Evolutionary conservation across 805 yeast species (phyloP).

Genomic region (Spathaspora sp.): DNA sequence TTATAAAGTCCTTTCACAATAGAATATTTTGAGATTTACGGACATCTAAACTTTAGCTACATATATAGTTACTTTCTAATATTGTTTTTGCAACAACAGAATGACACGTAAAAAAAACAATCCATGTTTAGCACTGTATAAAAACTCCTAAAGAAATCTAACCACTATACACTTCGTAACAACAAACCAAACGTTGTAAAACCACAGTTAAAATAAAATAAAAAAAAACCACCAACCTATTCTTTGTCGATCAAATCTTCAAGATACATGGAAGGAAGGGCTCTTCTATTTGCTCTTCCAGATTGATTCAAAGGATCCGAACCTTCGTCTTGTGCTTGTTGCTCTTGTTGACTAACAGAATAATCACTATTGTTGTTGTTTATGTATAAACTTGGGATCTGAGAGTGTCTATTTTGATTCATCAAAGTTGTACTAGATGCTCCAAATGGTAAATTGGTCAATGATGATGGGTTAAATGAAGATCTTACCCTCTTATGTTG

Average conservation of each 20-base stretch:
- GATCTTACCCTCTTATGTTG: constrained; percentile 37
- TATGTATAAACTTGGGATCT: constrained; percentile 37
- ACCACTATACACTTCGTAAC: not conserved
- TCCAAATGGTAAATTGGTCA: constrained; percentile 14
- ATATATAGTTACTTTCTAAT: too few relatives aligned
- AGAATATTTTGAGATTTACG: too few relatives aligned
- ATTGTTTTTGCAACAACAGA: not conserved
- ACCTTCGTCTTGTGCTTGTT: not conserved
- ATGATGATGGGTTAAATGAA: constrained; percentile 16
- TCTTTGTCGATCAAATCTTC: constrained; percentile 46
- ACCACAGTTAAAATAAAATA: not conserved
- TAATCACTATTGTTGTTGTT: constrained; percentile 34
- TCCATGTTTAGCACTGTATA: not conserved
- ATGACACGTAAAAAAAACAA: not conserved
- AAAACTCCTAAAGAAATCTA: not conserved
- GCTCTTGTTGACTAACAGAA: constrained; percentile 10
- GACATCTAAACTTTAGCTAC: too few relatives aligned
- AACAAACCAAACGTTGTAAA: not conserved
- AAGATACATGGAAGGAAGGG: constrained; percentile 47
- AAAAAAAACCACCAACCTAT: not conserved
- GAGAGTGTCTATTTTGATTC: constrained; percentile 24
- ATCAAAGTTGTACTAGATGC: constrained; percentile 15
- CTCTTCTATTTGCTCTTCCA: constrained; percentile 20
- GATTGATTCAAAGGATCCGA: constrained; percentile 3
- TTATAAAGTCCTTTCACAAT: too few relatives aligned